Conservation (phyloP, 345 rosid genomes). For the Salix udensis region DNA sequence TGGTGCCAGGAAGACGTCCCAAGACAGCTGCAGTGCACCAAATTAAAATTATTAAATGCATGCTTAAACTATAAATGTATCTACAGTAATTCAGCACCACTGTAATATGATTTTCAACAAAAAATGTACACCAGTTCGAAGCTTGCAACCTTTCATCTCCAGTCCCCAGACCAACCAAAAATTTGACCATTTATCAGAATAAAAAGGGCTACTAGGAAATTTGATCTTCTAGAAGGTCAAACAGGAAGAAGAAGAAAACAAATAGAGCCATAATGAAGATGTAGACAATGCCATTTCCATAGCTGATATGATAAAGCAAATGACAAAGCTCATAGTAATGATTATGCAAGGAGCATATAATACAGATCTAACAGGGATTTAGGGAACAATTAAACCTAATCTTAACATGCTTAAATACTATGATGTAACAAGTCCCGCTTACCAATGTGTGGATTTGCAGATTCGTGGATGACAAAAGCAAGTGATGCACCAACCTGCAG, state of each 20-base stretch:
- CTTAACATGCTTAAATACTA: neutral
- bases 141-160: neutral
- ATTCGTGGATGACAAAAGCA: slow-evolving; percentile 96
- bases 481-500: slow-evolving; percentile 88
- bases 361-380: neutral
- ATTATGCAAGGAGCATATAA: neutral
- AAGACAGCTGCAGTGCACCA: slow-evolving; percentile 62
- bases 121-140: neutral
- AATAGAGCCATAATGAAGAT: neutral
- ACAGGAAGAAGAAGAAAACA: neutral
- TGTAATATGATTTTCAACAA: neutral
- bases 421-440: slow-evolving; percentile 24
- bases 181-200: neutral
- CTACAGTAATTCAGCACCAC: neutral
- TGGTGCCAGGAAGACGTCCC: slow-evolving; percentile 99
- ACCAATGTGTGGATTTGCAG: slow-evolving; percentile 99
- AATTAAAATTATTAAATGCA: neutral
- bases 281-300: neutral
- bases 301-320: neutral
- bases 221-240: neutral
- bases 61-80: neutral
- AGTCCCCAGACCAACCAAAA: neutral
- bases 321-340: neutral
- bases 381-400: neutral
- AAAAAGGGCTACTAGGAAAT: neutral